phyloP scores from a whole-genome alignment of 73 alveolate genomes.

The Effrenium voratum region DNA sequence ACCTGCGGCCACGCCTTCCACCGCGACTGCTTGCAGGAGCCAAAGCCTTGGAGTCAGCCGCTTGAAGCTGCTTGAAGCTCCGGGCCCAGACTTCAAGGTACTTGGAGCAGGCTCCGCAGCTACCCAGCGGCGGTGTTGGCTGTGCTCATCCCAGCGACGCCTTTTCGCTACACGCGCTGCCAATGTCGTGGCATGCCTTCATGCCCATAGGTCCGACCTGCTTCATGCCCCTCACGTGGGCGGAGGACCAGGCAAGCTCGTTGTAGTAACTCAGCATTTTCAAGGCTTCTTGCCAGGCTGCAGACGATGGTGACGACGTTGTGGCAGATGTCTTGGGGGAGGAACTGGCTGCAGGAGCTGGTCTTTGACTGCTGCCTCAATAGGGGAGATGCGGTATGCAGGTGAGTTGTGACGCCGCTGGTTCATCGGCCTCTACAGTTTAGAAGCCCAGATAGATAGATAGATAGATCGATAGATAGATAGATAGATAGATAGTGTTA shows the following conservation, averaged over 20 bases:
- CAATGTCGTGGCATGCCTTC: not conserved
- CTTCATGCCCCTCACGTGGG: conserved; percentile 84
- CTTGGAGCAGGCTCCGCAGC: conserved; percentile 83
- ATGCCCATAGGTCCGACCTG: conserved; percentile 49
- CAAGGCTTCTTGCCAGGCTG: too few relatives aligned
- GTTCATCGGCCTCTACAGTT: too few relatives aligned
- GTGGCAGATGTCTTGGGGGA: not conserved
- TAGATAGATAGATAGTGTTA: too few relatives aligned
- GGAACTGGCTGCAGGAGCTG: too few relatives aligned
- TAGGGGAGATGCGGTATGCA: too few relatives aligned
- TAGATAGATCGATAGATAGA: too few relatives aligned
- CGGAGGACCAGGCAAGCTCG: conserved; percentile 6
- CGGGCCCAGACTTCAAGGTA: not conserved
- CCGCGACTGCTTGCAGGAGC: conserved; percentile 64
- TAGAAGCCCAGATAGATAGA: too few relatives aligned
- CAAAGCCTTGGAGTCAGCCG: not conserved
- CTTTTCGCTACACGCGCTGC: not conserved
- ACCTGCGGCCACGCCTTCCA: conserved; percentile 74
- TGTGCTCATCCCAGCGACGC: not conserved
- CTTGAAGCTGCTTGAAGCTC: not conserved
- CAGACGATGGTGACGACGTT: too few relatives aligned
- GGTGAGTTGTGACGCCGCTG: too few relatives aligned
- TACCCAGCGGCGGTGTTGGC: conserved; percentile 86
- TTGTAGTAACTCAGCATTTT: not conserved
- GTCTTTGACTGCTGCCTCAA: too few relatives aligned